These are phyloP conservation scores for Helichrysum umbraculigerum DNA, from an alignment of 129 eudicot species.

Conservation along the genomic window DNA sequence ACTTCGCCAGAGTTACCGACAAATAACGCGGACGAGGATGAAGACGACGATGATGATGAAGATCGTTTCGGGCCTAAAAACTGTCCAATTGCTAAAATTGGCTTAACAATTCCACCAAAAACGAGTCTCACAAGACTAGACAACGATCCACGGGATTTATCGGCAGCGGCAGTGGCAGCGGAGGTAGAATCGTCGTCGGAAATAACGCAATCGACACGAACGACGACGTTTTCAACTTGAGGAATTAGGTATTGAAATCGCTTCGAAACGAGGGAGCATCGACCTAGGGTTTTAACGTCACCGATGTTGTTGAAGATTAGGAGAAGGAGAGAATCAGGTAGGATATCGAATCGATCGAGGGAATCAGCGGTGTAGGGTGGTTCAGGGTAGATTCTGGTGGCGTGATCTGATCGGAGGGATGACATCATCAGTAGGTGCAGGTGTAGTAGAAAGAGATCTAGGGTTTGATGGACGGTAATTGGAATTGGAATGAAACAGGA, in stretches of 20 bases:
- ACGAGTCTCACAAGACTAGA: conserved; percentile 43
- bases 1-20: conserved; percentile 26
- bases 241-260: conserved; percentile 68
- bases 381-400: conserved; percentile 60
- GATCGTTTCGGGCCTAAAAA: conserved; percentile 43
- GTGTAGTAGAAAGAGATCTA: neutral
- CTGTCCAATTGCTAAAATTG: conserved; percentile 58
- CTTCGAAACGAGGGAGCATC: conserved; percentile 63
- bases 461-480: neutral
- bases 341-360: conserved; percentile 67
- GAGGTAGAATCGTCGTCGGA: conserved; percentile 65
- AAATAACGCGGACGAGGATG: conserved; percentile 16
- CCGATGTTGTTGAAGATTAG: conserved; percentile 72
- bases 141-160: conserved; percentile 53
- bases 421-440: conserved; percentile 27
- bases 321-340: conserved; percentile 70
- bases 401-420: conserved; percentile 51
- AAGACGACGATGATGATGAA: neutral
- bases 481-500: neutral
- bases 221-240: conserved; percentile 68
- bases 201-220: conserved; percentile 83
- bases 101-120: conserved; percentile 56
- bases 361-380: conserved; percentile 21
- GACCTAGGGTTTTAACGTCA: conserved; percentile 74
- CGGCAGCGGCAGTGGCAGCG: conserved; percentile 16